Percentiles rank a stretch among this genome's conserved stretches.
Conservation (phyloP, 2,329 filamentous ascomycete genomes). For the Beauveria caledonica region DNA sequence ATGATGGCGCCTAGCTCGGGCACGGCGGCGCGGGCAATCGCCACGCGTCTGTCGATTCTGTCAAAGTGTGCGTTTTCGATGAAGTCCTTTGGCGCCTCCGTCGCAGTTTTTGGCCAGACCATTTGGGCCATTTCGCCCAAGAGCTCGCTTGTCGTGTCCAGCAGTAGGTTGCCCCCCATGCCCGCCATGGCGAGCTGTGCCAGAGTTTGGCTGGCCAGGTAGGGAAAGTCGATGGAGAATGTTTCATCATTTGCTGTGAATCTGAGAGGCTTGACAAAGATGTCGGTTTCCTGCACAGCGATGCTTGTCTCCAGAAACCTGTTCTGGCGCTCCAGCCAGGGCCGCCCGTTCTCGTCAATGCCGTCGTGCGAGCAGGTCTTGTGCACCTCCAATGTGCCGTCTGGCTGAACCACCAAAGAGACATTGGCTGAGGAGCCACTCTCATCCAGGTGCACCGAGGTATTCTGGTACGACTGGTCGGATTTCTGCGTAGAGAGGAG, state of each 20-base stretch:
- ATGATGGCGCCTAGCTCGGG: conserved; percentile 1
- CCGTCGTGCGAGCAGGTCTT: conserved; percentile 4
- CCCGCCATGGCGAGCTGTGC: conserved; percentile 18
- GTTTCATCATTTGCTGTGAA: background rate
- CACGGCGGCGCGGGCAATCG: conserved; percentile 3
- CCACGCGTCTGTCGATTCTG: conserved; percentile 1
- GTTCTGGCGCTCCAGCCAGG: conserved; percentile 6
- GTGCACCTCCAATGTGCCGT: conserved; percentile 1
- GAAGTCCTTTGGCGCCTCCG: background rate
- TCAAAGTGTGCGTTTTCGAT: conserved; percentile 11
- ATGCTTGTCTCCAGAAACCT: conserved; percentile 1
- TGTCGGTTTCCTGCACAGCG: conserved; percentile 2
- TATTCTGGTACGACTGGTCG: background rate
- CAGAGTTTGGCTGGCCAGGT: conserved; percentile 5
- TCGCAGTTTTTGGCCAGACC: background rate
- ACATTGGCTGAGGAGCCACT: conserved; percentile 7
- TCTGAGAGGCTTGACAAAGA: background rate
- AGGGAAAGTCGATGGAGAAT: conserved; percentile 8
- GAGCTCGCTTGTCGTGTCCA: conserved; percentile 2
- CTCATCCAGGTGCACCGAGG: conserved; percentile 4
- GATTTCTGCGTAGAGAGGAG: background rate
- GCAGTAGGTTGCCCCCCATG: conserved; percentile 20
- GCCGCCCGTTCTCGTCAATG: conserved; percentile 8
- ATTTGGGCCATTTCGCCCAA: conserved; percentile 1
- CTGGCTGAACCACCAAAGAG: background rate